Conservation (phyloP, 352 stramenopile genomes). For the Plasmopara muralis region DNA sequence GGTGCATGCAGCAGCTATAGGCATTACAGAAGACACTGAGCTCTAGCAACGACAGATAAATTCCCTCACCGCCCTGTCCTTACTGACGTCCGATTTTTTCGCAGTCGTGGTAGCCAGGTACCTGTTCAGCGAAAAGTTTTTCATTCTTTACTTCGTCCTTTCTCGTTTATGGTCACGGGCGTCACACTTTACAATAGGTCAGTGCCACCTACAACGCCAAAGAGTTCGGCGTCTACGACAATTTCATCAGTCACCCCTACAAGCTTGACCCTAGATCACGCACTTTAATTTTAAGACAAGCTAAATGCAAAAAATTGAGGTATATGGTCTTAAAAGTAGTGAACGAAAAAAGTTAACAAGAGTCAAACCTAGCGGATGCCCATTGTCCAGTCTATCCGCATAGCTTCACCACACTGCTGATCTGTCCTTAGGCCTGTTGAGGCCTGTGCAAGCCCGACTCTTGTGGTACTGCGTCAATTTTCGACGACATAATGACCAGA, state of each 20-base stretch:
- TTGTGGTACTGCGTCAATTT: not conserved
- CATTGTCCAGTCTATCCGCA: not conserved
- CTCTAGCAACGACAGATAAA: conserved; percentile 19
- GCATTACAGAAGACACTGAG: not conserved
- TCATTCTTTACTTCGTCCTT: conserved; percentile 83
- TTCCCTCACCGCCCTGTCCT: conserved; percentile 82
- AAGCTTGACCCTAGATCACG: conserved; percentile 6
- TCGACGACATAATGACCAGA: conserved; percentile 3
- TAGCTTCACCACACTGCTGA: not conserved
- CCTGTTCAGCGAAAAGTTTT: conserved; percentile 77
- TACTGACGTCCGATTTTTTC: conserved; percentile 95
- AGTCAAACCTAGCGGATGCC: conserved; percentile 14
- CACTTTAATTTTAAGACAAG: conserved; percentile 6
- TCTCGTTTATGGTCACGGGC: conserved; percentile 69
- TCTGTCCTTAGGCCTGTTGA: not conserved
- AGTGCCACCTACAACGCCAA: conserved; percentile 32
- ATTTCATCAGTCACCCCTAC: conserved; percentile 12
- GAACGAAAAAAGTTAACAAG: conserved; percentile 26
- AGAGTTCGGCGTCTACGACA: conserved; percentile 27
- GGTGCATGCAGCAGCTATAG: conserved; percentile 34
- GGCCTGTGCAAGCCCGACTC: conserved; percentile 5
- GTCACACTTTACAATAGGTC: conserved; percentile 72
- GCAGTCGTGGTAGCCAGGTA: conserved; percentile 87
- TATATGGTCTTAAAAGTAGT: conserved; percentile 26
- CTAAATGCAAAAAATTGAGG: conserved; percentile 17